phyloP scores from a whole-genome alignment of 352 stramenopile genomes.

The Phytophthora cajani region DNA sequence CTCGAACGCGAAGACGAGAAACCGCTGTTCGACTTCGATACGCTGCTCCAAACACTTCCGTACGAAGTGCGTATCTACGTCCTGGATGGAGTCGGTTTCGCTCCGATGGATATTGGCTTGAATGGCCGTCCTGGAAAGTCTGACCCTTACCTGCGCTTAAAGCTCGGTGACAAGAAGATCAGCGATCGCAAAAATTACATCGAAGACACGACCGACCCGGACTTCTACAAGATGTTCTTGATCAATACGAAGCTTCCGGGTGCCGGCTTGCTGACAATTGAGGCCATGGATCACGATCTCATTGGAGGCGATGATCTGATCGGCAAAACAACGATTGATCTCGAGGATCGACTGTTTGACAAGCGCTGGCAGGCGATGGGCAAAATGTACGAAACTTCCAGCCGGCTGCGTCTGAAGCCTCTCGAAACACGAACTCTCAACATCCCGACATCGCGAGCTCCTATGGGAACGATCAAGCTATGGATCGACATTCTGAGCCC shows the following conservation, averaged over 20 bases:
- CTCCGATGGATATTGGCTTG: constrained; percentile 87
- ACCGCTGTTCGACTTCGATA: constrained; percentile 74
- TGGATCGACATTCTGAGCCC: constrained; percentile 93
- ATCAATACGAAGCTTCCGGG: constrained; percentile 89
- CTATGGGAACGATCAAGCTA: constrained; percentile 86
- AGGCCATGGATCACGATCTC: constrained; percentile 91
- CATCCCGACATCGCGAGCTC: constrained; percentile 83
- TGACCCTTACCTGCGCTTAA: constrained; percentile 89
- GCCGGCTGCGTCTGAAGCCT: constrained; percentile 72
- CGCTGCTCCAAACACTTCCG: constrained; percentile 67
- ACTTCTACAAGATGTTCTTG: constrained; percentile 93
- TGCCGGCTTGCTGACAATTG: constrained; percentile 86
- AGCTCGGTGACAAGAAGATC: constrained; percentile 85
- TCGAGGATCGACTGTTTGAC: constrained; percentile 94
- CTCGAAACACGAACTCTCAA: constrained; percentile 86
- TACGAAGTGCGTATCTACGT: constrained; percentile 92
- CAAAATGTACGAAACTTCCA: constrained; percentile 83
- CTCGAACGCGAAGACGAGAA: constrained; percentile 85
- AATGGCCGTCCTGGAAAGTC: constrained; percentile 86
- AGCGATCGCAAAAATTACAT: constrained; percentile 93
- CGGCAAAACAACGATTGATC: constrained; percentile 91
- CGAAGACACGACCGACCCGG: constrained; percentile 82
- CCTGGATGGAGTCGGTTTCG: constrained; percentile 85
- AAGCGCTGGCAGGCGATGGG: constrained; percentile 87
- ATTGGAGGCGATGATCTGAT: constrained; percentile 94